A percentile compares a stretch with the other conserved stretches of the same genome.
These are phyloP conservation scores for Plectranthus barbatus DNA, from an alignment of 257 asterid species.

Conservation along the genomic window DNA sequence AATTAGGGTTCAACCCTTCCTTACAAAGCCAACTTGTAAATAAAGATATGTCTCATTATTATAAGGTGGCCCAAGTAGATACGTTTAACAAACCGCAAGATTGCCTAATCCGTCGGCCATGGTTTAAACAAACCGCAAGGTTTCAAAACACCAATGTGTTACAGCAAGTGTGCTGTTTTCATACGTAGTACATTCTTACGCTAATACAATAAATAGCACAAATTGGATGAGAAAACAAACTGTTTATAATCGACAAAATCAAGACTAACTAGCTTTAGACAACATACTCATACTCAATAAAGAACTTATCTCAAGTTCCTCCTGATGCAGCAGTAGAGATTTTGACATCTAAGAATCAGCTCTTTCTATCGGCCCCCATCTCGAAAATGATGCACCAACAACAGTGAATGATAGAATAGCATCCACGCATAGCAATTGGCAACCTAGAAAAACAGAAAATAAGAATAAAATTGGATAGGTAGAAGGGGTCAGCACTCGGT, in stretches of 20 bases:
- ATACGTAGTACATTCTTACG: too few relatives aligned
- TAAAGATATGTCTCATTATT: too few relatives aligned
- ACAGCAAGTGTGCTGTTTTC: too few relatives aligned
- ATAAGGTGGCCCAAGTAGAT: too few relatives aligned
- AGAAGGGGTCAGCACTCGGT: not conserved
- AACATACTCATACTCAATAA: slow-evolving; percentile 27
- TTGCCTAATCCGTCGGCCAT: too few relatives aligned
- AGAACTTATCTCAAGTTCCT: slow-evolving; percentile 15
- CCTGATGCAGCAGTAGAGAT: slow-evolving; percentile 10
- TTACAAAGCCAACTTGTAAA: too few relatives aligned
- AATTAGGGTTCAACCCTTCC: too few relatives aligned
- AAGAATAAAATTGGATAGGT: not conserved
- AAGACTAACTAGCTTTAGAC: slow-evolving; percentile 6
- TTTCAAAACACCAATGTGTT: too few relatives aligned
- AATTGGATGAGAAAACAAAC: not conserved
- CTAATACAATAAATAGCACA: too few relatives aligned
- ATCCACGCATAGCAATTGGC: slow-evolving; percentile 20
- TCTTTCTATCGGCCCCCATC: slow-evolving; percentile 12
- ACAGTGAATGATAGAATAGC: slow-evolving; percentile 6
- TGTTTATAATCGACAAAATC: slow-evolving; percentile 7
- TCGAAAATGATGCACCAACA: slow-evolving; percentile 13
- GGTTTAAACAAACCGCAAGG: too few relatives aligned
- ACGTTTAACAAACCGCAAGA: too few relatives aligned
- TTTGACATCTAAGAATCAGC: slow-evolving; percentile 11
- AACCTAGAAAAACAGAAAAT: slow-evolving; percentile 15